Evolutionary conservation across 768 basidiomycete genomes (phyloP).

Genomic region (Amyloporia xantha): DNA sequence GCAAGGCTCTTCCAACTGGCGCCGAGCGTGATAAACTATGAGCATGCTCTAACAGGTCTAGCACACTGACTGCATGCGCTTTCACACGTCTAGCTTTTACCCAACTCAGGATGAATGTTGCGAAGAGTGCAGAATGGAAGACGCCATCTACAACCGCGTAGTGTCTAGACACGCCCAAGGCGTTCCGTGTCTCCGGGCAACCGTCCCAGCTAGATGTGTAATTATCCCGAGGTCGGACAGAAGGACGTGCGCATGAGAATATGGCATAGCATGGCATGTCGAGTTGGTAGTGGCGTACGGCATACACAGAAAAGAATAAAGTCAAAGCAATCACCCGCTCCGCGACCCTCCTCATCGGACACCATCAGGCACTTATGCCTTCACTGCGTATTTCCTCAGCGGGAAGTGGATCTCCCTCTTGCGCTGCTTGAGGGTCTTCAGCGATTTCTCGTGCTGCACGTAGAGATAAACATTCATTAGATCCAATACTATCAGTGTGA

Average conservation of each 20-base stretch:
- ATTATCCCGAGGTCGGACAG: neutral
- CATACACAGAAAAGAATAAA: constrained; percentile 32
- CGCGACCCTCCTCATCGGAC: constrained; percentile 10
- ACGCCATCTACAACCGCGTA: neutral
- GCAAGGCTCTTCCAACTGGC: too few species aligned
- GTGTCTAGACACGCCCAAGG: neutral
- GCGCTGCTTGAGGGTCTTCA: constrained; percentile 86
- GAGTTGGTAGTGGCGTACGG: constrained; percentile 28
- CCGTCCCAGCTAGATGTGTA: neutral
- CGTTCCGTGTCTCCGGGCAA: neutral
- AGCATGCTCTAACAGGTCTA: too few species aligned
- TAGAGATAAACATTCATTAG: constrained; percentile 5
- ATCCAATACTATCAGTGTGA: neutral
- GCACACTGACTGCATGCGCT: too few species aligned
- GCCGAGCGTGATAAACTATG: too few species aligned
- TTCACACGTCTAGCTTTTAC: too few species aligned
- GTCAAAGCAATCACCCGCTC: constrained; percentile 22
- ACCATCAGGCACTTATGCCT: constrained; percentile 51
- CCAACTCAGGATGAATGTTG: neutral
- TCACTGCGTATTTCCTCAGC: constrained; percentile 89
- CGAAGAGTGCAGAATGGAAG: too few species aligned
- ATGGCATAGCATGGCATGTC: constrained; percentile 27
- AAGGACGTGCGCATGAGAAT: constrained; percentile 1
- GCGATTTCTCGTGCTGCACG: constrained; percentile 70
- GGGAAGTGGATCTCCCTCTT: constrained; percentile 97